Evolutionary conservation across 2,329 filamentous ascomycete species (phyloP).

Genomic region (Canariomyces notabilis): DNA sequence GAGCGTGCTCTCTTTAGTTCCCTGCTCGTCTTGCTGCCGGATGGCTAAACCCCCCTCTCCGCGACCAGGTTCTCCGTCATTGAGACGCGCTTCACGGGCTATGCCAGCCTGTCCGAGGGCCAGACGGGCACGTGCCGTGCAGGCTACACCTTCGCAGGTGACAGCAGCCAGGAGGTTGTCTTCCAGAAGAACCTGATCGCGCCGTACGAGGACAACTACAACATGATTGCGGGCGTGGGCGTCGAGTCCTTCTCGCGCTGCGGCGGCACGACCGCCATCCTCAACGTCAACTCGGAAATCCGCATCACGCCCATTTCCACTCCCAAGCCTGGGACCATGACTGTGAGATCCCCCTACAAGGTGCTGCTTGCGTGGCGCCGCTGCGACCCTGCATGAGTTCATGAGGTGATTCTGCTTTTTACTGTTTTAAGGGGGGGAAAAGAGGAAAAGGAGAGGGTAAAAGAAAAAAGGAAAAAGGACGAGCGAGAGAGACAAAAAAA

Average conservation of each 20-base stretch:
- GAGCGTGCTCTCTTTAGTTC: too few relatives aligned
- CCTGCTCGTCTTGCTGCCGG: too few relatives aligned
- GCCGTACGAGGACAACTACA: constrained; percentile 28
- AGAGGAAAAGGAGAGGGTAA: too few relatives aligned
- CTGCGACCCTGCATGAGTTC: constrained; percentile 10
- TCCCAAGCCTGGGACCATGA: constrained; percentile 25
- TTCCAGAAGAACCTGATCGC: constrained; percentile 27
- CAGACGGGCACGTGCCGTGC: constrained; percentile 27
- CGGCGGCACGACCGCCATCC: constrained; percentile 24
- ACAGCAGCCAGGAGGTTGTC: constrained; percentile 25
- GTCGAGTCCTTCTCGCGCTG: constrained; percentile 24
- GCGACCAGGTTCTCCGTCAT: constrained; percentile 26
- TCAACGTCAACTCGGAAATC: constrained; percentile 29
- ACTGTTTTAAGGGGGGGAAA: too few relatives aligned
- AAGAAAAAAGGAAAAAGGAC: background rate
- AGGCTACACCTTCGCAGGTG: constrained; percentile 27
- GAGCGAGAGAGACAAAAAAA: background rate
- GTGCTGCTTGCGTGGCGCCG: constrained; percentile 15
- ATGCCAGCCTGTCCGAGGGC: constrained; percentile 24
- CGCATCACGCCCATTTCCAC: constrained; percentile 26
- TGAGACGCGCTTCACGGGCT: constrained; percentile 27
- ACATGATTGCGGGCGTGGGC: constrained; percentile 26
- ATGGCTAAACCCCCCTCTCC: too few relatives aligned
- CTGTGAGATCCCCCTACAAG: constrained; percentile 21
- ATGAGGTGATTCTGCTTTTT: constrained; percentile 1